Conservation (phyloP, 495 filamentous ascomycete genomes). For the Sphaerosporella brunnea region DNA sequence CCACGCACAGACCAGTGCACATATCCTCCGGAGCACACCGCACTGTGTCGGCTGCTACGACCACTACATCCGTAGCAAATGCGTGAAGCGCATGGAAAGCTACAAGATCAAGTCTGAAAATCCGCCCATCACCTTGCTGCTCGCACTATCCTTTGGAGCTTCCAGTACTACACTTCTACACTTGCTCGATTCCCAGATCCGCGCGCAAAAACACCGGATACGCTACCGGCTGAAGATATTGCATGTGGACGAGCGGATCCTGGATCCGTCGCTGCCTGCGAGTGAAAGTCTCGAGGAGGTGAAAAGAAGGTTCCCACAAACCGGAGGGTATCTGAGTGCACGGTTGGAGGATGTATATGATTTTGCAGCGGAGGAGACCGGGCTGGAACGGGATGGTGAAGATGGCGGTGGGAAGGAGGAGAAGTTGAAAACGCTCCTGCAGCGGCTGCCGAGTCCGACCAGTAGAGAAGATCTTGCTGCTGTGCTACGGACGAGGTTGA, state of each 20-base stretch:
- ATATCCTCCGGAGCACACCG: conserved; percentile 14
- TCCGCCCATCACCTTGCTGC: conserved; percentile 34
- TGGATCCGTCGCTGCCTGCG: conserved; percentile 17
- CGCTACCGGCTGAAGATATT: conserved; percentile 52
- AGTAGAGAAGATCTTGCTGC: conserved; percentile 56
- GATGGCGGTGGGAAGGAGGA: conserved; percentile 27
- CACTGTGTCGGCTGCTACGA: conserved; percentile 45
- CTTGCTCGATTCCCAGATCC: conserved; percentile 50
- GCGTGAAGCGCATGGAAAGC: conserved; percentile 57
- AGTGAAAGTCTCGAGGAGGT: conserved; percentile 18
- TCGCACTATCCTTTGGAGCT: conserved; percentile 68
- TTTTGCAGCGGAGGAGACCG: conserved; percentile 25
- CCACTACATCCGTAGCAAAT: conserved; percentile 56
- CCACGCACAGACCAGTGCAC: conserved; percentile 8
- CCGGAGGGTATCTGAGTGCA: conserved; percentile 8
- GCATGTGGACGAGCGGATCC: conserved; percentile 40
- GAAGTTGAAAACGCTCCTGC: conserved; percentile 37
- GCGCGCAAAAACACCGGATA: conserved; percentile 38
- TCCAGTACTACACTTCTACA: conserved; percentile 66
- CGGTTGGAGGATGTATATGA: conserved; percentile 27
- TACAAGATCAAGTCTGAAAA: conserved; percentile 27
- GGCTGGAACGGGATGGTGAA: conserved; percentile 14
- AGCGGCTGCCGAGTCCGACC: conserved; percentile 46
- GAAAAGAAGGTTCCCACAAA: conserved; percentile 11
- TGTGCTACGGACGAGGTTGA: conserved; percentile 49